phyloP scores from a whole-genome alignment of 2,329 filamentous ascomycete genomes.

The Xylaria sp. region DNA sequence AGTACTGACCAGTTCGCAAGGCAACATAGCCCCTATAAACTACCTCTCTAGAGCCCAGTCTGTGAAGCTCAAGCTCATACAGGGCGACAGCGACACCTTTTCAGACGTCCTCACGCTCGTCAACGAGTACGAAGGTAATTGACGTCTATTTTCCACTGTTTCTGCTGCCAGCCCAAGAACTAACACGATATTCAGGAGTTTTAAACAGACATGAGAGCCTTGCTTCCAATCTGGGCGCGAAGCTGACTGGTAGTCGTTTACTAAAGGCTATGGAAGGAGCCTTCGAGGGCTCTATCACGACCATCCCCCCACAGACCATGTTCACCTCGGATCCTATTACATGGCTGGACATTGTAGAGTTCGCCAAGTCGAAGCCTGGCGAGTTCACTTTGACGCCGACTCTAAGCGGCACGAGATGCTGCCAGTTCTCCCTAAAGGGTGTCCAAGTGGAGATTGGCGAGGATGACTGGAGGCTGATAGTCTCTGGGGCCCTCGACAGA shows the following conservation, averaged over 20 bases:
- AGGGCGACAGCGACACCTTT: slow-evolving; percentile 67
- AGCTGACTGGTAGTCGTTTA: slow-evolving; percentile 78
- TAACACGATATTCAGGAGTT: slow-evolving; percentile 56
- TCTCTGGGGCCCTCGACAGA: slow-evolving; percentile 79
- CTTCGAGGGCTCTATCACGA: slow-evolving; percentile 77
- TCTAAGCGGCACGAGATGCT: slow-evolving; percentile 70
- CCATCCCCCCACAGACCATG: slow-evolving; percentile 57
- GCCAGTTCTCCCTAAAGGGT: slow-evolving; percentile 82
- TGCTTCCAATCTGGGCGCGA: slow-evolving; percentile 81
- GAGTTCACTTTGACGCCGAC: slow-evolving; percentile 75
- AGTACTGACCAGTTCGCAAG: slow-evolving; percentile 33
- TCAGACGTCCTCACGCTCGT: slow-evolving; percentile 73
- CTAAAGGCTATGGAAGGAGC: slow-evolving; percentile 84
- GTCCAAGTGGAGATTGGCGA: slow-evolving; percentile 82
- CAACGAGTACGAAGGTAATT: slow-evolving; percentile 72
- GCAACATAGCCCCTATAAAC: slow-evolving; percentile 49
- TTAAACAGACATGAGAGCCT: slow-evolving; percentile 85
- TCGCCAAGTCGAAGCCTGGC: slow-evolving; percentile 76
- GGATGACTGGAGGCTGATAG: slow-evolving; percentile 84
- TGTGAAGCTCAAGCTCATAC: slow-evolving; percentile 53
- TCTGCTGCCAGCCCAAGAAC: slow-evolving; percentile 11
- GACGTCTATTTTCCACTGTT: slow-evolving; percentile 2
- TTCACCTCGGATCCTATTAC: slow-evolving; percentile 60
- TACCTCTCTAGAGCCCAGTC: slow-evolving; percentile 51
- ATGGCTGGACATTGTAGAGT: slow-evolving; percentile 86